A percentile compares a stretch with the other conserved stretches of the same genome.
Evolutionary conservation across 345 rosid genomes (phyloP).

Genomic region (Moricandia moricandioides): DNA sequence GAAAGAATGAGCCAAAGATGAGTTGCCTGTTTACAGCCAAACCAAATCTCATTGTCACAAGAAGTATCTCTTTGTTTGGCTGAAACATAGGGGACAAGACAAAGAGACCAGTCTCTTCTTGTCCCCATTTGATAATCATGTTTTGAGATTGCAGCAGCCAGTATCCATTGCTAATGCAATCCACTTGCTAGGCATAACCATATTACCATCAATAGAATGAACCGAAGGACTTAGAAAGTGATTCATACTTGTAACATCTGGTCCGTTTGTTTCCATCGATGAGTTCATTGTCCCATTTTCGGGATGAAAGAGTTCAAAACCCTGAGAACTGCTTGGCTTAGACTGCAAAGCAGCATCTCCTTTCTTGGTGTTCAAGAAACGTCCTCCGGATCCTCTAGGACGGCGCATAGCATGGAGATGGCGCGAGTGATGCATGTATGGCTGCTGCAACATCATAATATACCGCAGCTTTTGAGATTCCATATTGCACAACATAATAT

Average conservation of each 20-base stretch:
- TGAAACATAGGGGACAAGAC: constrained; percentile 21
- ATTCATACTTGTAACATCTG: constrained; percentile 63
- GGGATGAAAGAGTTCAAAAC: constrained; percentile 61
- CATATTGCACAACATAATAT: not conserved
- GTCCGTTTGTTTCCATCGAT: constrained; percentile 34
- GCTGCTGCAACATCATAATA: constrained; percentile 43
- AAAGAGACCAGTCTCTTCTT: not conserved
- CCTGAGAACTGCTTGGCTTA: constrained; percentile 55
- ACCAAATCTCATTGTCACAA: constrained; percentile 23
- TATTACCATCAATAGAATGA: constrained; percentile 45
- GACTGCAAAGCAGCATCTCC: not conserved
- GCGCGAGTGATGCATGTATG: constrained; percentile 87
- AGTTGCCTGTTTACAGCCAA: constrained; percentile 84
- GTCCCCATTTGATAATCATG: constrained; percentile 34
- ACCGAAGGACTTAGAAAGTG: constrained; percentile 41
- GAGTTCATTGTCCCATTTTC: constrained; percentile 49
- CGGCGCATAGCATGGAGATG: constrained; percentile 98
- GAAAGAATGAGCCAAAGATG: constrained; percentile 68
- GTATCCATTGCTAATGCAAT: constrained; percentile 47
- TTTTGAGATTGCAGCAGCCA: constrained; percentile 58
- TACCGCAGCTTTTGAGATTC: not conserved
- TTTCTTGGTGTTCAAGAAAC: constrained; percentile 71
- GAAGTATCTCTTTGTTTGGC: constrained; percentile 12
- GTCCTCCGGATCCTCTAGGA: constrained; percentile 93
- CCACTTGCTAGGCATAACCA: constrained; percentile 71